Evolutionary conservation across 345 rosid genomes (phyloP).

Genomic region (Eucalyptus marginata): DNA sequence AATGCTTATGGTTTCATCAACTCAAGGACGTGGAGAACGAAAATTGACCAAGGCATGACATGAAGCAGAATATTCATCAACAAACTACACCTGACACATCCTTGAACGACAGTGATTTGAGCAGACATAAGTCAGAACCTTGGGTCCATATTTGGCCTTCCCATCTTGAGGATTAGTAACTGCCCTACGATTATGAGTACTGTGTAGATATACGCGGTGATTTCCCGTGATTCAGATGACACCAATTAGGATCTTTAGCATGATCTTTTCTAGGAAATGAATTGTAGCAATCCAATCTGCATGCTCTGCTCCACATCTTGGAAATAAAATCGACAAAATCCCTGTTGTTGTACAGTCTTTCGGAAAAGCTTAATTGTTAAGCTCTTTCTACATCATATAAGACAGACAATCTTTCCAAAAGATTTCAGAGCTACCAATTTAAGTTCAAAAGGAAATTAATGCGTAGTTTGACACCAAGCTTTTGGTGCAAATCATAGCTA

Average conservation of each 20-base stretch:
- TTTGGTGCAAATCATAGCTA: no score
- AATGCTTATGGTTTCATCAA: background rate
- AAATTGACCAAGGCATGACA: background rate
- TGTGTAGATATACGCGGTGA: fast-evolving
- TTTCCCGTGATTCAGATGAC: fast-evolving
- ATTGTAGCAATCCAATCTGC: background rate
- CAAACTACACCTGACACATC: fast-evolving
- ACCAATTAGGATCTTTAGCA: background rate
- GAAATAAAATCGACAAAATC: background rate
- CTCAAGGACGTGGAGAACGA: background rate
- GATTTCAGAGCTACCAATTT: no score
- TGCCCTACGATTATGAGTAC: background rate
- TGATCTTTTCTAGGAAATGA: background rate
- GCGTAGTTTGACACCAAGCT: no score
- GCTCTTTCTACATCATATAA: background rate
- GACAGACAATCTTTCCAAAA: no score
- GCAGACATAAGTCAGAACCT: background rate
- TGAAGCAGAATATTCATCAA: background rate
- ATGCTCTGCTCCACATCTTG: background rate
- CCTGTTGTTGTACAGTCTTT: background rate
- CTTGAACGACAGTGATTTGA: background rate
- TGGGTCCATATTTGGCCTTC: background rate
- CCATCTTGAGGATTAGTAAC: background rate
- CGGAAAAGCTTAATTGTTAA: background rate
- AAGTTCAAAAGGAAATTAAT: no score